Evolutionary conservation across 148 eudicot genomes (phyloP), one percentile per base, ranked within the genome.

Genomic region (Rhododendron griersonianum): DNA sequence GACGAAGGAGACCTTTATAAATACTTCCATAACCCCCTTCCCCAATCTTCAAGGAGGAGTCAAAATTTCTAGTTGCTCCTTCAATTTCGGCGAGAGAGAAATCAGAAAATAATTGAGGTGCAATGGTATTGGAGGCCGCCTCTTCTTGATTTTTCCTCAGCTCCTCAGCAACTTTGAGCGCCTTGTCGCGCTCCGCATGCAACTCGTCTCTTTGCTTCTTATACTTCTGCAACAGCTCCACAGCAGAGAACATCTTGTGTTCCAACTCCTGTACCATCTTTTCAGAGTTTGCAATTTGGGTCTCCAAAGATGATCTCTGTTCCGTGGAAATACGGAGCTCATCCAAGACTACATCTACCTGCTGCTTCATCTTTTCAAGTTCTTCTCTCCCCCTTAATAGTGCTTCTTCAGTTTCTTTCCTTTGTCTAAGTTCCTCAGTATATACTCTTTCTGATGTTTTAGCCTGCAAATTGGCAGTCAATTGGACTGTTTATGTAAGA

Each of bases 11-110:
- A 48, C 95, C 98, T 89, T 83, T 90, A 80, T 92, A 97, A 69
- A 93, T 91, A 85, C 85, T 92, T 41, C 95, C 98, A 86, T 92
- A 92, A 79, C 96, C 95, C 59, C 98, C 98, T 91, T 94, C 98
- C 65, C 96, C 95, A 41, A 95, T 94, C 92, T 91, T 94, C 90
- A 91, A 88, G 45, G 91, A 91, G 48, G 83, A 86, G 86, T 92
- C 91, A 83, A 94, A 95, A 84, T 82, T 37, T 63, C 78, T 84
- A 25, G 98, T 97, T 39, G 96, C 98, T 86, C 91, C 91, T 91
- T 91, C 89, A 87, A 97, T 91, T 83, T 95, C 99, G 1, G 87
- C 89, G 85, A 91, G 90, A 83, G 93, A 92, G 83, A 94, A 92
- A 57, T 90, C 94, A 6, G 93, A 86, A 85, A 90, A 94, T 90